A percentile compares a stretch with the other conserved stretches of the same genome.
These are phyloP conservation scores for Favolaschia claudopus DNA, from an alignment of 768 basidiomycete genomes.

Conservation along the genomic window DNA sequence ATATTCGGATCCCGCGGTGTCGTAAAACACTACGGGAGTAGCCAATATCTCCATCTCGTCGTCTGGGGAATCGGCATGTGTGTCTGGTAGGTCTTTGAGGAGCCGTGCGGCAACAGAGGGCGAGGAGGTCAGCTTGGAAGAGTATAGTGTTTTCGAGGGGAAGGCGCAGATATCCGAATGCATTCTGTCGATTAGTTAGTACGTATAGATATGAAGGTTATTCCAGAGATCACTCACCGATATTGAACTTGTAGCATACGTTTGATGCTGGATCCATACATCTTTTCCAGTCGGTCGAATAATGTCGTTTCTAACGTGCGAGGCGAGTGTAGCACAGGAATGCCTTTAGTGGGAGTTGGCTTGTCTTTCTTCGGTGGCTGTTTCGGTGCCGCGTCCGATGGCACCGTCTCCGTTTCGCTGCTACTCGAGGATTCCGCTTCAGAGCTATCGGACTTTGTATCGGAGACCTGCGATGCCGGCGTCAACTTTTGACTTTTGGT, in stretches of 20 bases:
- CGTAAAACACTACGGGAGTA: constrained; percentile 89
- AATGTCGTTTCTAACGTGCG: constrained; percentile 86
- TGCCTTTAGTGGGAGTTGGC: not conserved
- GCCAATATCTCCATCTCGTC: constrained; percentile 75
- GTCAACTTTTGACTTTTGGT: constrained; percentile 14
- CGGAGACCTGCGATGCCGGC: constrained; percentile 6
- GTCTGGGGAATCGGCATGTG: constrained; percentile 61
- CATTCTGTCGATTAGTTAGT: constrained; percentile 63
- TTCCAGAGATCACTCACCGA: no score
- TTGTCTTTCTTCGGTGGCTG: constrained; percentile 23
- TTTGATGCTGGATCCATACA: constrained; percentile 87
- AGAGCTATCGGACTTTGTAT: constrained; percentile 2
- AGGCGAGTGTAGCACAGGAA: constrained; percentile 58
- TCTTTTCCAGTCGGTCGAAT: constrained; percentile 89
- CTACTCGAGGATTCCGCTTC: constrained; percentile 19
- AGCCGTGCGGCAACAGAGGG: constrained; percentile 75
- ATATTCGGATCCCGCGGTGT: constrained; percentile 94
- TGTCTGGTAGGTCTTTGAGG: constrained; percentile 72
- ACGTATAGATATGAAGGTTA: not conserved
- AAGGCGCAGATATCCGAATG: constrained; percentile 85
- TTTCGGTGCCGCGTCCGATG: constrained; percentile 24
- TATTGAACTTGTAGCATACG: constrained; percentile 92
- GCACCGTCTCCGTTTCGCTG: not conserved
- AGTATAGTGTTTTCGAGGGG: constrained; percentile 85
- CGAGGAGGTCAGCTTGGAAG: constrained; percentile 72